Evolutionary conservation across 257 asterid genomes (phyloP), one percentile per base, ranked within the genome.

Genomic region (Rehmannia glutinosa): DNA sequence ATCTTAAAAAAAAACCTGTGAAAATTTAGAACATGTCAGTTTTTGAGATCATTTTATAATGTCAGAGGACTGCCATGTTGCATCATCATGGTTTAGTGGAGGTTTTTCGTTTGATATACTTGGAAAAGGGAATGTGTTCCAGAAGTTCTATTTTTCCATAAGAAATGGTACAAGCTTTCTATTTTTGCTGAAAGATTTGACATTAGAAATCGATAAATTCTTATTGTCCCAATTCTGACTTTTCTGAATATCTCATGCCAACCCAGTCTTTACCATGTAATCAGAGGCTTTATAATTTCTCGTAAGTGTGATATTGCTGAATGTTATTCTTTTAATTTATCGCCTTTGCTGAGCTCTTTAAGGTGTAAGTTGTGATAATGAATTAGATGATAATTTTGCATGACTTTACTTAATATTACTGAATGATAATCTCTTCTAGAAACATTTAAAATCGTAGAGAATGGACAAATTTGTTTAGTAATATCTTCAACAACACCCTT

Each of bases 41-140:
- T 55, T 12, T 6, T 58, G 53, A 17, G 52, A 45, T 19, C 47
- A 25, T 66, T 71, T 46, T 65, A 33, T 46, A 12, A 47, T 69
- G 16, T n/a, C 17, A 27, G 20, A 30, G n/a, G 39, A 71, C 13
- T 42, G 28, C 16, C 57, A 24, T 47, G 25, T 35, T 2, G 23
- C 65, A 23, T 60, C 36, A 28, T 21, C 66, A 32, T 33, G 19
- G 49, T 58, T 16, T 21, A 55, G 46, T 57, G 67, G 66, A 21
- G 66, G 28, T 32, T 21, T 43, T 42, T 39, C 47, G 38, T 39
- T 61, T 20, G 11, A 28, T 38, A 39, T 27, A 70, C 30, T 23
- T 51, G 69, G 27, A 27, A 61, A 64, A 35, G 19, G 36, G 13
- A 38, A 23, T 38, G 54, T 33, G 46, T 47, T 10, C 46, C 65